phyloP scores from a whole-genome alignment of 345 rosid species.

The Anastatica hierochuntica region DNA sequence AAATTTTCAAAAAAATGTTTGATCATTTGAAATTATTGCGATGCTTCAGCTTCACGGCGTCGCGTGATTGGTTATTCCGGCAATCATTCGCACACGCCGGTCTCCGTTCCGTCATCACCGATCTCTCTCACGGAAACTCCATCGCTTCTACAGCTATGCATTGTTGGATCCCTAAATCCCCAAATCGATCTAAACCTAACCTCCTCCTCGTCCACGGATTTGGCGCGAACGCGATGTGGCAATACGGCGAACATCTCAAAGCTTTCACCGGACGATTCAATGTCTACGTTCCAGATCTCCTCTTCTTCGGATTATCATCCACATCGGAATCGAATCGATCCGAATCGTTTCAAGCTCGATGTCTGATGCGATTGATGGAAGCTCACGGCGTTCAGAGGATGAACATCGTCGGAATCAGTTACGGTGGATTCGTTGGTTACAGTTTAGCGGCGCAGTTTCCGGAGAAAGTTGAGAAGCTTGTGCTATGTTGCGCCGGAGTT shows the following conservation, averaged over 20 bases:
- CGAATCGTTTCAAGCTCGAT: conserved; percentile 55
- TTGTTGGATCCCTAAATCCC: conserved; percentile 55
- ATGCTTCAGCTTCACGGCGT: conserved; percentile 57
- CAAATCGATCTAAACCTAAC: conserved; percentile 30
- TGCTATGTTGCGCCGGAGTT: conserved; percentile 64
- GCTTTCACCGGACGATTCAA: conserved; percentile 50
- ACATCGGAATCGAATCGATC: conserved; percentile 40
- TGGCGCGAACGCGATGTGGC: conserved; percentile 85
- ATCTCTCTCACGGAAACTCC: conserved; percentile 38
- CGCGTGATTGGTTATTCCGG: conserved; percentile 49
- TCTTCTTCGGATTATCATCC: conserved; percentile 55
- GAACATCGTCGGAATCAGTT: conserved; percentile 63
- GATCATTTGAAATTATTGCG: conserved; percentile 22
- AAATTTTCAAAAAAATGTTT: conserved; percentile 8
- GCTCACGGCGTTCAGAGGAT: conserved; percentile 33
- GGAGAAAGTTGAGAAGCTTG: conserved; percentile 44
- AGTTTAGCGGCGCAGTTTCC: conserved; percentile 58
- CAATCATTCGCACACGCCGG: conserved; percentile 49
- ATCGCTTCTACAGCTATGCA: conserved; percentile 43
- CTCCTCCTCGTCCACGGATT: conserved; percentile 67
- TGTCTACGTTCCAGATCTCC: conserved; percentile 64
- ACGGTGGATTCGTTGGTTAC: conserved; percentile 76
- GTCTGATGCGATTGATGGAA: conserved; percentile 48
- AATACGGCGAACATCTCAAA: conserved; percentile 47
- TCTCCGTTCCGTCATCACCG: conserved; percentile 36